These are phyloP conservation scores for Rubroshorea leprosula DNA, from an alignment of 345 rosid species.

Conservation along the genomic window DNA sequence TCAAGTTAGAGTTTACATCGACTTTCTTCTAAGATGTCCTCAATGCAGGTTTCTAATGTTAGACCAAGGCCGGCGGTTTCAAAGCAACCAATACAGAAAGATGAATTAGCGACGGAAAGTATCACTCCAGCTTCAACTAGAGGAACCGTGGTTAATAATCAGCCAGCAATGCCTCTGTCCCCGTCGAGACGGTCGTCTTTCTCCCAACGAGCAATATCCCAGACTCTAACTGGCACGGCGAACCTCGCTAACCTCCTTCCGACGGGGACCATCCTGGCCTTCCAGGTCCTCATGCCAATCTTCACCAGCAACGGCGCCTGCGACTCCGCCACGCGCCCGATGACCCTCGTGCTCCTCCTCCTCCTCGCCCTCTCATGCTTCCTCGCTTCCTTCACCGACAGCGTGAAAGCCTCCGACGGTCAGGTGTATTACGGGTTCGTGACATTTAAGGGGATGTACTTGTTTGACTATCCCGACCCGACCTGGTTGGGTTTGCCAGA, in stretches of 20 bases:
- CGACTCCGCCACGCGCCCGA: constrained; percentile 49
- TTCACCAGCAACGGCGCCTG: constrained; percentile 84
- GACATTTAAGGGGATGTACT: constrained; percentile 57
- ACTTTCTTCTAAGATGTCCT: too few species aligned
- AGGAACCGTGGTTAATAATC: constrained; percentile 14
- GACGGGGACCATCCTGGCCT: constrained; percentile 82
- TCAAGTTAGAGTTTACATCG: too few species aligned
- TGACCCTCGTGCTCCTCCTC: constrained; percentile 50
- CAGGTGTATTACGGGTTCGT: constrained; percentile 69
- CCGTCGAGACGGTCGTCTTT: constrained; percentile 33
- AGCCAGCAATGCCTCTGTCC: constrained; percentile 30
- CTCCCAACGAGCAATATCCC: constrained; percentile 60
- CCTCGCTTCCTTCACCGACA: constrained; percentile 72
- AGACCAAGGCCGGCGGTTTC: not conserved
- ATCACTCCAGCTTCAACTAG: constrained; percentile 24
- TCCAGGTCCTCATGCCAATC: constrained; percentile 69
- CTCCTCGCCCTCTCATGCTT: constrained; percentile 70
- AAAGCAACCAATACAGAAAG: not conserved
- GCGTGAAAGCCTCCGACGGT: constrained; percentile 54
- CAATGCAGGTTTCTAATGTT: not conserved
- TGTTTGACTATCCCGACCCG: constrained; percentile 61
- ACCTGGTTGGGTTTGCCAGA: constrained; percentile 39
- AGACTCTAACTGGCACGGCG: constrained; percentile 71
- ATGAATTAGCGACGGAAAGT: constrained; percentile 16
- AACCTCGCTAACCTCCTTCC: constrained; percentile 93